Evolutionary conservation across 768 basidiomycete genomes (phyloP).

Genomic region (Mycena epipterygia): DNA sequence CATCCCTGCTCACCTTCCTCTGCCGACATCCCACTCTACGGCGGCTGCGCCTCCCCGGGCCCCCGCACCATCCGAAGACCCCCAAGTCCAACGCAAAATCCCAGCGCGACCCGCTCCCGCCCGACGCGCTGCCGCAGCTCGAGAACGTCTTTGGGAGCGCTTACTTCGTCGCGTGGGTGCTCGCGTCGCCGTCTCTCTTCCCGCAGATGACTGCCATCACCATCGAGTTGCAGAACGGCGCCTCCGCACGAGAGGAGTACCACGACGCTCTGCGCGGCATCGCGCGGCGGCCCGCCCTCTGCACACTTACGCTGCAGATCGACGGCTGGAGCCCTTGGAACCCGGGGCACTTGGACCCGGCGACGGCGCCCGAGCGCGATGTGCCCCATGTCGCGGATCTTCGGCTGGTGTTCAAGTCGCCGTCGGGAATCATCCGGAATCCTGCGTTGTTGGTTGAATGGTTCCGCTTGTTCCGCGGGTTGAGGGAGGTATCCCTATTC

Average conservation of each 20-base stretch:
- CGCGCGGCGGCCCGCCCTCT: slow-evolving; percentile 3
- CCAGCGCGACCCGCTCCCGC: neutral
- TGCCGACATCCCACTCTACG: slow-evolving; percentile 5
- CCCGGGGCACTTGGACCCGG: neutral
- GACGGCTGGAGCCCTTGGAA: slow-evolving; percentile 13
- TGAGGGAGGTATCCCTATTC: neutral
- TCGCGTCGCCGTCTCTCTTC: neutral
- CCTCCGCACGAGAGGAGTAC: neutral
- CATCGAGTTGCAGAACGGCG: neutral
- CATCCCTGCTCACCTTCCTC: slow-evolving; percentile 2
- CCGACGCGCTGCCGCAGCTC: slow-evolving; percentile 5
- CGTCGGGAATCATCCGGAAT: neutral
- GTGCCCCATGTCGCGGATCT: slow-evolving; percentile 2
- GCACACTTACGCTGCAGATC: neutral
- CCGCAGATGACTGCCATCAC: neutral
- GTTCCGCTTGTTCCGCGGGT: neutral
- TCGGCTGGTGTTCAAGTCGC: neutral
- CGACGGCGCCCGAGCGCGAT: neutral
- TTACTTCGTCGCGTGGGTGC: slow-evolving; percentile 2
- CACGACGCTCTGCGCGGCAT: neutral
- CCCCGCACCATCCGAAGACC: neutral
- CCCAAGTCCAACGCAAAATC: neutral
- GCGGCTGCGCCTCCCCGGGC: neutral
- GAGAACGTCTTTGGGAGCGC: slow-evolving; percentile 1
- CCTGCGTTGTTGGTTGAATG: neutral